Base-by-base conservation (phyloP, 129 eudicot genomes). In the Artemisia annua region DNA sequence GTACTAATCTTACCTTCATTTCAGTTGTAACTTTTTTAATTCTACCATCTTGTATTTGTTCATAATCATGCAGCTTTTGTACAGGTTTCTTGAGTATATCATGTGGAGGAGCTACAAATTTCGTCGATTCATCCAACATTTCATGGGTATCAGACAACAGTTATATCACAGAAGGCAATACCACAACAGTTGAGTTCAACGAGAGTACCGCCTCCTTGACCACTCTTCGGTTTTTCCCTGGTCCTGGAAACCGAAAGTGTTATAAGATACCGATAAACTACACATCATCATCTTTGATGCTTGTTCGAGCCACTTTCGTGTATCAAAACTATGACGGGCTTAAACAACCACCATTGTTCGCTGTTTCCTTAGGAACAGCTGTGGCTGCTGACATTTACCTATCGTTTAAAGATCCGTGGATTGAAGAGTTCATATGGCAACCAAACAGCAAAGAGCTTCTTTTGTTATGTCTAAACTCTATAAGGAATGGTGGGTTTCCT, bases 31-130 rank as follows among this genome's bases (percentile, higher is more conserved):
- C 63, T 14, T 54, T 52, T 3, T 28, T 14, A n/a, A 63, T 5
- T 46, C 5, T 56, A 9, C 10, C 56, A 7, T 54, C 63, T 44
- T 26, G 49, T 17, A 66, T 35, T 70, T 39, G 1, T 44, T 32
- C 39, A 69, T 71, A 5, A 71, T 39, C 16, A 54, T 78, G 65
- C 57, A 78, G 52, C 43, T 44, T 78, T 71, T 63, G 7, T 59
- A 63, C 89, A 93, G 98, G 98, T 71, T 93, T 93, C 76, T 75
- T 87, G 91, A 93, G 98, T 61, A 46, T 93, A 83, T 79, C 95
- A 17, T 93, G 98, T 46, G 98, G 98, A 62, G 92, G 90, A 48
- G 78, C 86, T 30, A 75, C 72, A 2, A 81, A 20, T 62, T 93
- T 75, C 55, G 78, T 89, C 9, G 97, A 93, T 84, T 85, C 96